phyloP scores from a whole-genome alignment of 2,329 filamentous ascomycete species.

The Clathrospora elynae region DNA sequence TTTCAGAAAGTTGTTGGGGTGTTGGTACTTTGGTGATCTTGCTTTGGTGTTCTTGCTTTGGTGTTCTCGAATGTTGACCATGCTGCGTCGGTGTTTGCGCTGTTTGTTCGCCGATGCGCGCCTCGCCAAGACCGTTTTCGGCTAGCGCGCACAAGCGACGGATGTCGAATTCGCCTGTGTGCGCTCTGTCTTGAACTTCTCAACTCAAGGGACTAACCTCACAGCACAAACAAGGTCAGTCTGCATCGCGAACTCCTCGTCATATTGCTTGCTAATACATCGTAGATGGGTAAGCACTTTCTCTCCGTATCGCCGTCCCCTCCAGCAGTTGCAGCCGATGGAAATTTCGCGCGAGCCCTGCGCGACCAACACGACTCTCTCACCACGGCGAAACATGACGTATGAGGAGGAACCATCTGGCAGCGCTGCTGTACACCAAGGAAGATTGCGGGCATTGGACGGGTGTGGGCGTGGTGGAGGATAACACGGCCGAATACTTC shows the following conservation, averaged over 20 bases:
- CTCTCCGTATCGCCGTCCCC: constrained; percentile 24
- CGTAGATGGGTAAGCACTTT: constrained; percentile 66
- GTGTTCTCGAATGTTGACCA: constrained; percentile 3
- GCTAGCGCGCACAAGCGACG: constrained; percentile 35
- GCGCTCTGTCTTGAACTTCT: constrained; percentile 30
- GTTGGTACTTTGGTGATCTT: neutral
- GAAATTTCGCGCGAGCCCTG: constrained; percentile 27
- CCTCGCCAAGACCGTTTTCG: constrained; percentile 18
- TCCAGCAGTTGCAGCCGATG: constrained; percentile 44
- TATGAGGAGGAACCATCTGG: neutral
- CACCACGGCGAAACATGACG: constrained; percentile 8
- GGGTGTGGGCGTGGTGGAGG: neutral
- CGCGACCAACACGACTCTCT: constrained; percentile 15
- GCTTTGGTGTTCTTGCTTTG: too few species aligned
- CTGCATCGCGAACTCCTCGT: constrained; percentile 6
- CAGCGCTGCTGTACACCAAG: neutral
- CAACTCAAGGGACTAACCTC: constrained; percentile 49
- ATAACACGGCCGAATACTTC: constrained; percentile 2
- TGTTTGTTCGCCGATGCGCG: constrained; percentile 27
- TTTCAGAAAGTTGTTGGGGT: neutral
- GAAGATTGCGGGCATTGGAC: neutral
- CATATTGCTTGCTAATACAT: constrained; percentile 37
- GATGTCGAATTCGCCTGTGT: constrained; percentile 23
- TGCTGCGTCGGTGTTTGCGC: constrained; percentile 30
- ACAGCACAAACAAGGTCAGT: constrained; percentile 62